phyloP scores from a whole-genome alignment of 1,284 basidiomycete genomes.

The Cryptococcus sp. region DNA sequence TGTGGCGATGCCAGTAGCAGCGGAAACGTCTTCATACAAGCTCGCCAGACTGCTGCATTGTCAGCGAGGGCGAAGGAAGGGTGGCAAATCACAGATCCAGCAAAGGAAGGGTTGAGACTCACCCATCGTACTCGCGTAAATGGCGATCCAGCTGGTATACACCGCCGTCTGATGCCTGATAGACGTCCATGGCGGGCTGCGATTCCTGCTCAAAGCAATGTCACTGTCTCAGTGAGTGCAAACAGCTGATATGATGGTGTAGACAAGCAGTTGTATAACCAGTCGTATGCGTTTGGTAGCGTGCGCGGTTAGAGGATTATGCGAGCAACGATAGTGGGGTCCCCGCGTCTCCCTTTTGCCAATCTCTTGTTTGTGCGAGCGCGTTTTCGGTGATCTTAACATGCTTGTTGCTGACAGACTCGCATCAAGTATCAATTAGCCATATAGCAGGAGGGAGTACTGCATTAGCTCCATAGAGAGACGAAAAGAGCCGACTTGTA shows the following conservation, averaged over 20 bases:
- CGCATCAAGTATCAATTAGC: too few relatives aligned
- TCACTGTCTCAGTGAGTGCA: neutral
- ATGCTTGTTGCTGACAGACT: too few relatives aligned
- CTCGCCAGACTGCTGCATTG: constrained; percentile 32
- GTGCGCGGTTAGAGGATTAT: too few relatives aligned
- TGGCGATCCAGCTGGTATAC: constrained; percentile 30
- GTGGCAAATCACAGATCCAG: constrained; percentile 3
- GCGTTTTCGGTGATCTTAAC: too few relatives aligned
- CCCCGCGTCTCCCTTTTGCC: too few relatives aligned
- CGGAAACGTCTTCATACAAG: constrained; percentile 34
- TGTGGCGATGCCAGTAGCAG: constrained; percentile 23
- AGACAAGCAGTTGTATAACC: neutral
- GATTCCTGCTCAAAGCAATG: neutral
- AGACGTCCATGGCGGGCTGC: constrained; percentile 37
- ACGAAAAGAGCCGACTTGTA: neutral
- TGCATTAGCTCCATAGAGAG: neutral
- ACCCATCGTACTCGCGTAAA: constrained; percentile 42
- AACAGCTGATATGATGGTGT: neutral
- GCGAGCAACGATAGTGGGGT: too few relatives aligned
- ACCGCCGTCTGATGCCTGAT: constrained; percentile 44
- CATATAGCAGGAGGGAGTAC: neutral
- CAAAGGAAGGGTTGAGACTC: constrained; percentile 12
- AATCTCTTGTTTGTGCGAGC: too few relatives aligned
- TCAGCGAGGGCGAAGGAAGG: constrained; percentile 1
- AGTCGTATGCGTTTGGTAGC: too few relatives aligned